phyloP scores from a whole-genome alignment of 352 stramenopile genomes.

The Phytophthora agathidicida region DNA sequence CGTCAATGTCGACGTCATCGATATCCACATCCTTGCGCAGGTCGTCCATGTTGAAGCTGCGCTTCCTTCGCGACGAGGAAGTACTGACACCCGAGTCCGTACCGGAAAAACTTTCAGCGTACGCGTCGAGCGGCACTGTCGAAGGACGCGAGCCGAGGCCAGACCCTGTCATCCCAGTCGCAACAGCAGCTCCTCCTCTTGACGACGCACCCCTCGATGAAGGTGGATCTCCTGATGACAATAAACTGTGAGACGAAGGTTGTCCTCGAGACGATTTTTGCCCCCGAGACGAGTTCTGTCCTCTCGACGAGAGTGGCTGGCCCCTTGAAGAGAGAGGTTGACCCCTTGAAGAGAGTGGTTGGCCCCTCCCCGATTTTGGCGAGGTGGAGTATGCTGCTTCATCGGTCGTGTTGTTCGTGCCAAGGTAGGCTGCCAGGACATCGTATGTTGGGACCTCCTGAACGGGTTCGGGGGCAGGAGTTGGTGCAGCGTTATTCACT shows the following conservation, averaged over 20 bases:
- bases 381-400: slow-evolving; percentile 30
- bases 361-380: slow-evolving; percentile 16
- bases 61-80: slow-evolving; percentile 33
- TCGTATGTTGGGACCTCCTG: slow-evolving; percentile 42
- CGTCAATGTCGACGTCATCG: slow-evolving; percentile 36
- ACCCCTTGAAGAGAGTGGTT: slow-evolving; percentile 2
- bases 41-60: slow-evolving; percentile 43
- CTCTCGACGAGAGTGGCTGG: slow-evolving; percentile 10
- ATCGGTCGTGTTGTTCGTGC: slow-evolving; percentile 31
- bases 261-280: slow-evolving; percentile 21
- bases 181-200: slow-evolving; percentile 16
- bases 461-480: slow-evolving; percentile 18
- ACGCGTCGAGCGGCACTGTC: slow-evolving; percentile 34
- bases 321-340: slow-evolving; percentile 12
- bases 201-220: slow-evolving; percentile 30
- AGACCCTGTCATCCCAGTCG: slow-evolving; percentile 21
- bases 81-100: slow-evolving; percentile 17
- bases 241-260: slow-evolving; percentile 17
- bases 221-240: slow-evolving; percentile 26
- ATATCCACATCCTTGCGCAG: slow-evolving; percentile 43
- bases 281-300: slow-evolving; percentile 15
- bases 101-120: slow-evolving; percentile 30
- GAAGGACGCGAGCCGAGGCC: slow-evolving; percentile 23
- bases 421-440: slow-evolving; percentile 46
- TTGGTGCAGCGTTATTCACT: slow-evolving; percentile 17